Base-by-base conservation (phyloP, 176 grass and related monocot species). In the Carex cristatella region DNA sequence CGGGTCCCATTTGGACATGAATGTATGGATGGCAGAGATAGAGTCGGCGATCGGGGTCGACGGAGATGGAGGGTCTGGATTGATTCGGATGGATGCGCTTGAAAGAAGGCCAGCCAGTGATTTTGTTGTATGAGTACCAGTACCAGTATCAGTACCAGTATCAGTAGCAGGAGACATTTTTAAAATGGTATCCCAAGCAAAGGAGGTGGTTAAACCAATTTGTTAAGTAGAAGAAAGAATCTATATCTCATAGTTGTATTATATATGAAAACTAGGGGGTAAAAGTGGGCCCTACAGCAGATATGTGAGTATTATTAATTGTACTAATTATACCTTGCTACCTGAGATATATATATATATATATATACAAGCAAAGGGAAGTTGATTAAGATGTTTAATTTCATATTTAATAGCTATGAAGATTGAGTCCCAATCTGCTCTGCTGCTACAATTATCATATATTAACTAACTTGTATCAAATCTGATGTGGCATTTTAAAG, bases 1-100 rank as follows among this genome's bases (percentile, higher is more conserved):
- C 0, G 94, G 79, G 37, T 94, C 81, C 92, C 94, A 94, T n/a
- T 48, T 87, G 1, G 61, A 2, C 28, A 94, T 74, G 38, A 92
- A 35, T 19, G 78, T 44, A 35, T 86, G 87, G 4, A 93, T 90
- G n/a, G 84, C 58, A 5, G 87, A 87, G 10, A 97, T 84, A 19
- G 35, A 87, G 30, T 92, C 88, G 31, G 90, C 83, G 14, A 97
- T 87, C 13, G 88, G 18, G 1, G 81, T 73, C 51, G 86, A 69
- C 16, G 46, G 84, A 40, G 11, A 84, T 19, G 27, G 66, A 15
- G 80, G 48, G 35, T 6, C 37, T 7, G 16, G 86, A 49, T 31
- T 70, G 33, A 79, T 16, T 3, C 14, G 15, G 27, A 38, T 42
- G 11, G 72, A 49, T 23, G 70, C 62, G 11, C 27, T 67, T 8